Evolutionary conservation across 108 stramenopile genomes (phyloP).

Genomic region (Nitzschia sp.): DNA sequence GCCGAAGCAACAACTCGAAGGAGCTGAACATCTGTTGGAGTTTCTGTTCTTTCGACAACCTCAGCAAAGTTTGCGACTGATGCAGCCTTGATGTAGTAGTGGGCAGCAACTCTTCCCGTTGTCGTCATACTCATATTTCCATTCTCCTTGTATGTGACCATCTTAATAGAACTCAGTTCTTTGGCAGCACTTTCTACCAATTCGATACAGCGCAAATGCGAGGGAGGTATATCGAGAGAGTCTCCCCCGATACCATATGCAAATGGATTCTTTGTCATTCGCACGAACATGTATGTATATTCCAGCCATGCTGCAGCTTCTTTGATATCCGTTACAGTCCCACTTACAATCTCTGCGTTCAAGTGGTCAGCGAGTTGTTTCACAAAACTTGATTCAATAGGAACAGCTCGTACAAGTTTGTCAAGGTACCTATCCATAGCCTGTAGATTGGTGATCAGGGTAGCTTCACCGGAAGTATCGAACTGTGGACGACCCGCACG

Average conservation of each 20-base stretch:
- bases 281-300: constrained; percentile 96
- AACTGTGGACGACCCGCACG: constrained; percentile 90
- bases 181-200: constrained; percentile 84
- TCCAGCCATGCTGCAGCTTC: constrained; percentile 94
- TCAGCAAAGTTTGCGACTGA: constrained; percentile 94
- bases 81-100: constrained; percentile 97
- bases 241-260: constrained; percentile 90
- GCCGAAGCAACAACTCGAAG: constrained; percentile 87
- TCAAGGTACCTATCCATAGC: constrained; percentile 90
- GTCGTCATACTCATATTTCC: constrained; percentile 93
- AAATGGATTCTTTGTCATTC: constrained; percentile 93
- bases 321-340: constrained; percentile 90
- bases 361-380: constrained; percentile 96
- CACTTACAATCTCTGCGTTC: constrained; percentile 97
- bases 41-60: constrained; percentile 42
- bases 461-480: constrained; percentile 95
- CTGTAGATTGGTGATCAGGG: constrained; percentile 91
- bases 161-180: constrained; percentile 76
- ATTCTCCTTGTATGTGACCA: constrained; percentile 81
- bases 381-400: constrained; percentile 94
- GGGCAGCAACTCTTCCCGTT: constrained; percentile 93
- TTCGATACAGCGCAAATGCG: constrained; percentile 60
- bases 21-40: constrained; percentile 80
- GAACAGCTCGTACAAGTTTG: constrained; percentile 88
- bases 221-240: constrained; percentile 65